These are phyloP conservation scores for Fusarium mangiferae DNA, from an alignment of 2,329 filamentous ascomycete species.

Conservation along the genomic window DNA sequence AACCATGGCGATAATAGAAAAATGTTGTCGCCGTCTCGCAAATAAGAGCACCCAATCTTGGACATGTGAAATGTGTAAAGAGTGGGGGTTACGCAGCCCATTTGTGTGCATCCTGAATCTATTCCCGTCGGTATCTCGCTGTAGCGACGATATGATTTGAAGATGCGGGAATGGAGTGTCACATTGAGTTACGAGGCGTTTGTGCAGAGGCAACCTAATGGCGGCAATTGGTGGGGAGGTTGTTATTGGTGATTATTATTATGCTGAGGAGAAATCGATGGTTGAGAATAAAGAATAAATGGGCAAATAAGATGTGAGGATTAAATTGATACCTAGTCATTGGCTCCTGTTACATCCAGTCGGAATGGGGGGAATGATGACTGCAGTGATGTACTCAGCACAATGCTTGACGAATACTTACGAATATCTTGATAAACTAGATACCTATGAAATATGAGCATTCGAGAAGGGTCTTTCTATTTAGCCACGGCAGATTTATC, in stretches of 20 bases:
- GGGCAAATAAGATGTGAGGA: neutral
- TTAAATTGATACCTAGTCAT: neutral
- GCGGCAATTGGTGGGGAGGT: conserved; percentile 7
- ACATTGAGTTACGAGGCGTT: conserved; percentile 30
- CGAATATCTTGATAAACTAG: neutral
- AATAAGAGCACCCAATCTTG: conserved; percentile 8
- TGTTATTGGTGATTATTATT: neutral
- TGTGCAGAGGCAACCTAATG: conserved; percentile 7
- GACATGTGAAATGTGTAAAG: conserved; percentile 30
- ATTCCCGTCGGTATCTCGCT: conserved; percentile 33
- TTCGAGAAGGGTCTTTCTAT: neutral
- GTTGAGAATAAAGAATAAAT: neutral
- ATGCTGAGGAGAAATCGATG: conserved; percentile 10
- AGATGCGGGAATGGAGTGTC: conserved; percentile 23
- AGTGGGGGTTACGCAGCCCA: conserved; percentile 23
- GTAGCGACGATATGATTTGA: conserved; percentile 30
- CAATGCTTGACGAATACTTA: neutral
- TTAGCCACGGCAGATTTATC: neutral
- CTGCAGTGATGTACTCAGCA: neutral
- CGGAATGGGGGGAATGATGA: neutral
- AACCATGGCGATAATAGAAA: conserved; percentile 11
- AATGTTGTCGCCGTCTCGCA: conserved; percentile 8
- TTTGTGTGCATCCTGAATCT: conserved; percentile 20
- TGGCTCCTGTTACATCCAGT: neutral
- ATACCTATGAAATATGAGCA: neutral